Evolutionary conservation across 331 rosid species (phyloP), one percentile per base, ranked within the genome.

Genomic region (Acacia pycnantha): DNA sequence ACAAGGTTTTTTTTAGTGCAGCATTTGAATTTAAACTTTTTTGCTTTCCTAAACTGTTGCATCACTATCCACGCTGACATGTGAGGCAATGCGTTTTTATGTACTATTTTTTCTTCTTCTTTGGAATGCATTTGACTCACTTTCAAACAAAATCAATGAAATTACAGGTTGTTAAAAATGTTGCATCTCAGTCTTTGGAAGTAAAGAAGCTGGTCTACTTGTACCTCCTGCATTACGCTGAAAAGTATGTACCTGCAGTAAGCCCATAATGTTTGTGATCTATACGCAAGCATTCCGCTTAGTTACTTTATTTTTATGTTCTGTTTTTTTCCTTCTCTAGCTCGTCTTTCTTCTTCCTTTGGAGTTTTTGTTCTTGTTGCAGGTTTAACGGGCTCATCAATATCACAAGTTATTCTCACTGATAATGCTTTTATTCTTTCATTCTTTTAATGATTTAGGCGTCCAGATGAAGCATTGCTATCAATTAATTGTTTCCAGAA

Each of bases 181-280:
- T 96, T 67, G 99, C 99, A 43, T 83, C 98, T 21, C 97, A 89
- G 74, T 89, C 98, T 1, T 82, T 90, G 92, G 97, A 96, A 82
- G 95, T 95, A 82, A 95, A 95, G 93, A 96, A 96, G 95, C 95
- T 96, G 19, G 99, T 85, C 40, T 96, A 94, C 90, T 82, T 96
- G 89, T 96, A 94, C 87, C 95, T 96, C 76, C 81, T 92, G 83
- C 99, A 96, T 84, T 96, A 96, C 77, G 99, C 99, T 76, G 97
- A 96, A 81, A 92, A 90, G 99, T 96, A 96, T 69, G 97, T 77
- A 33, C 29, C 44, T 22, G 70, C 40, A 14, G 53, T 33, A 54
- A 71, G 77, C 83, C 37, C 35, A 22, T 22, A 77, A 18, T 3
- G 41, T 73, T 24, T 53, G 65, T 21, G 18, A 47, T 53, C 40